phyloP scores from a whole-genome alignment of 2,329 filamentous ascomycete genomes.

The Grosmannia serpens region DNA sequence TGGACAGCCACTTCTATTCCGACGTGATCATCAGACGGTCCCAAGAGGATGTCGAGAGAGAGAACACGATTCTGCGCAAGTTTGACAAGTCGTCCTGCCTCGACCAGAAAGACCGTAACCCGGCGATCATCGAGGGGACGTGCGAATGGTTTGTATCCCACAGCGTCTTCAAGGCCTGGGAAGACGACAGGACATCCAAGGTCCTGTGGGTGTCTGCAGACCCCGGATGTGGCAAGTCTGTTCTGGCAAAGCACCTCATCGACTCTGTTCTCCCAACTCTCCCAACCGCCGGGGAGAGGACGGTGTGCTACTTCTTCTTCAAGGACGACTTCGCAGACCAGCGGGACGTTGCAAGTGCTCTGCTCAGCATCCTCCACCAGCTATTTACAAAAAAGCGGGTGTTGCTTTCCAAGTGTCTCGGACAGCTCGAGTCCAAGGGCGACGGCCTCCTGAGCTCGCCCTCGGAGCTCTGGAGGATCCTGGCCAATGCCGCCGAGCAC shows the following conservation, averaged over 20 bases:
- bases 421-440: background rate
- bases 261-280: background rate
- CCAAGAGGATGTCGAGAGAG: no score
- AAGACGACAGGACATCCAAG: background rate
- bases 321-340: slow-evolving; percentile 7
- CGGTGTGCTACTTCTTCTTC: slow-evolving; percentile 8
- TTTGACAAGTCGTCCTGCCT: no score
- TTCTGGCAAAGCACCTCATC: background rate
- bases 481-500: background rate
- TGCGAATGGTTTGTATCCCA: slow-evolving; percentile 6
- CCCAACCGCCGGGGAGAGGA: background rate
- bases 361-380: slow-evolving; percentile 5
- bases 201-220: slow-evolving; percentile 7
- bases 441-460: background rate
- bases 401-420: background rate
- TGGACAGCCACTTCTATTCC: no score
- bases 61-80: no score
- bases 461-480: background rate
- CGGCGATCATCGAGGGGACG: no score
- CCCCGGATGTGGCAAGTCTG: slow-evolving; percentile 5
- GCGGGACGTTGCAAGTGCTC: background rate
- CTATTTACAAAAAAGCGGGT: background rate
- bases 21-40: no score
- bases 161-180: background rate
- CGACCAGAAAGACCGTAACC: no score